Percentiles rank a stretch among this genome's conserved stretches.
These are phyloP conservation scores for Monilinia fructigena DNA, from an alignment of 2,329 filamentous ascomycete genomes.

Conservation along the genomic window DNA sequence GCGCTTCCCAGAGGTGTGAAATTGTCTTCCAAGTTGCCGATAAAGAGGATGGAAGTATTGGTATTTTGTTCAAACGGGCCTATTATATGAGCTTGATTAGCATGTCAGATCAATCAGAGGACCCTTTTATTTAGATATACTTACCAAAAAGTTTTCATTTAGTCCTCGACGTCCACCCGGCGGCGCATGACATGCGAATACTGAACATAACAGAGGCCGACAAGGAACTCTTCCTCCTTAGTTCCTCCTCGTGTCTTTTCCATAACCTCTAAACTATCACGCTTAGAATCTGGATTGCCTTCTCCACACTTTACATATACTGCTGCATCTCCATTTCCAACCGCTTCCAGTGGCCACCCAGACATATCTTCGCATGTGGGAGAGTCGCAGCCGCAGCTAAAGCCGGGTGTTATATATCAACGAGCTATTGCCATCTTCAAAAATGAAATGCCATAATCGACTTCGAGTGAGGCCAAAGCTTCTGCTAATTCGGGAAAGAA, in stretches of 20 bases:
- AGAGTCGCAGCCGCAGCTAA: slow-evolving; percentile 34
- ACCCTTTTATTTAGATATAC: too few species aligned
- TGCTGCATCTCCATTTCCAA: slow-evolving; percentile 32
- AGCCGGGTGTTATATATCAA: slow-evolving; percentile 33
- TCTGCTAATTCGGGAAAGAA: slow-evolving; percentile 36
- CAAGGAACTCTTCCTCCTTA: slow-evolving; percentile 28
- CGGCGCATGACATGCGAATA: slow-evolving; percentile 12
- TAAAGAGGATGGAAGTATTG: too few species aligned
- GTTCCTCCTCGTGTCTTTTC: slow-evolving; percentile 37
- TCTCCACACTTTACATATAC: slow-evolving; percentile 45
- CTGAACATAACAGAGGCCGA: neutral
- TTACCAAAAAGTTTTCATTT: slow-evolving; percentile 6
- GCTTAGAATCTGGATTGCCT: slow-evolving; percentile 45
- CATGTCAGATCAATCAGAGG: too few species aligned
- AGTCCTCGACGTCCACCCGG: slow-evolving; percentile 26
- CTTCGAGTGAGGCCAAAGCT: slow-evolving; percentile 36
- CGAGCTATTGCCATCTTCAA: slow-evolving; percentile 23
- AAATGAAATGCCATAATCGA: slow-evolving; percentile 47
- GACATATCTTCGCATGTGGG: slow-evolving; percentile 24
- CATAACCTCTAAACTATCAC: slow-evolving; percentile 41
- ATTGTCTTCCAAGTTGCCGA: too few species aligned
- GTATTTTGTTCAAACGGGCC: too few species aligned
- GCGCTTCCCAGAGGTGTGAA: too few species aligned
- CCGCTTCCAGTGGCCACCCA: slow-evolving; percentile 30
- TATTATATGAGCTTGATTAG: too few species aligned